Percentiles rank a stretch among this genome's conserved stretches.
Conservation (phyloP, 208 protist genomes). For the Leishmania tarentolae region DNA sequence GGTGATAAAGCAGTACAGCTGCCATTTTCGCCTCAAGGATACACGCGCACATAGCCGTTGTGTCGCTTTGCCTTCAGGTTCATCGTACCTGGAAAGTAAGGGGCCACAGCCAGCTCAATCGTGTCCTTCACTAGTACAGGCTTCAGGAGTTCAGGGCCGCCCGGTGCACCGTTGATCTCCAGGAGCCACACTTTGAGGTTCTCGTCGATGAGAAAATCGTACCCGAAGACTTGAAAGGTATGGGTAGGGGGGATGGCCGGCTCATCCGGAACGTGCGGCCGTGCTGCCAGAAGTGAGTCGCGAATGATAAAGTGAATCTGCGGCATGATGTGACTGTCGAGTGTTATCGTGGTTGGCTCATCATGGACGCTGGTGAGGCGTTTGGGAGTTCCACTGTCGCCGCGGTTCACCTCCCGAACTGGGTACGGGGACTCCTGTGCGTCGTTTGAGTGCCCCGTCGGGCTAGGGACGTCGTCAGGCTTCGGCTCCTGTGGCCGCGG, state of each 20-base stretch:
- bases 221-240: conserved; percentile 92
- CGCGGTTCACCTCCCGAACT: conserved; percentile 6
- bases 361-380: neutral
- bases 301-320: conserved; percentile 78
- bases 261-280: conserved; percentile 45
- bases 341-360: conserved; percentile 29
- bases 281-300: conserved; percentile 59
- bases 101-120: conserved; percentile 69
- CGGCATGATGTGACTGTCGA: conserved; percentile 62
- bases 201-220: conserved; percentile 88
- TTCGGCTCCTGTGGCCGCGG: conserved; percentile 30
- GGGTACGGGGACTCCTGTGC: conserved; percentile 22
- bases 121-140: conserved; percentile 67
- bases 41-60: conserved; percentile 66
- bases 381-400: conserved; percentile 12
- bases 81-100: conserved; percentile 56
- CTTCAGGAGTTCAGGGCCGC: conserved; percentile 56
- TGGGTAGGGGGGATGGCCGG: conserved; percentile 45
- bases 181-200: conserved; percentile 75
- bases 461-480: neutral
- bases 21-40: conserved; percentile 22
- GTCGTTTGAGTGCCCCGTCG: conserved; percentile 10
- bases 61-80: conserved; percentile 29
- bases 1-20: neutral
- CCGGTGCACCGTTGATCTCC: conserved; percentile 91